Conservation (phyloP, 345 rosid genomes). For the Noccaea caerulescens region DNA sequence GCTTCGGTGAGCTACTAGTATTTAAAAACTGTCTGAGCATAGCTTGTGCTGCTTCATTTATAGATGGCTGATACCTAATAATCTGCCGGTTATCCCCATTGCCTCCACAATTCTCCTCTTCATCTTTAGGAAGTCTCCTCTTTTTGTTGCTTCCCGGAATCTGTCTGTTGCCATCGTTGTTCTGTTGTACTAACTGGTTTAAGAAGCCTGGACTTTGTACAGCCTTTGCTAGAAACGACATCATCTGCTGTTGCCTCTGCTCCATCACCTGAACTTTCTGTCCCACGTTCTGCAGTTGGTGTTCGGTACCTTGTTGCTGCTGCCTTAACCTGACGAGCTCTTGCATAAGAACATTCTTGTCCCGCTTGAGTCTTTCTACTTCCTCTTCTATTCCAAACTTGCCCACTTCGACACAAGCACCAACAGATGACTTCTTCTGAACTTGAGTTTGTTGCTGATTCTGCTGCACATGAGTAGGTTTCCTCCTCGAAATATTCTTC, state of each 20-base stretch:
- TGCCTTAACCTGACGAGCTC: conserved; percentile 91
- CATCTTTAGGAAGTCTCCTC: conserved; percentile 73
- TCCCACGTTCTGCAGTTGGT: conserved; percentile 70
- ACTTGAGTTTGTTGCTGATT: conserved; percentile 55
- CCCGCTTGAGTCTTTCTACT: conserved; percentile 84
- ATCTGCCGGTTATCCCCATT: conserved; percentile 60
- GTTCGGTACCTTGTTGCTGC: conserved; percentile 79
- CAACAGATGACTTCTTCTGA: conserved; percentile 61
- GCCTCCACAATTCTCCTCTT: conserved; percentile 50
- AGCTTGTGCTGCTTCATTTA: conserved; percentile 70
- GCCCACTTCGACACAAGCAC: conserved; percentile 87
- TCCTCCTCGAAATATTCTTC: conserved; percentile 65
- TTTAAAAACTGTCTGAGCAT: conserved; percentile 70
- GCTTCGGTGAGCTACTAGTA: conserved; percentile 52
- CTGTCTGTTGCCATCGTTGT: conserved; percentile 62
- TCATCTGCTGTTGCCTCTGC: conserved; percentile 92
- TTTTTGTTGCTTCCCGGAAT: conserved; percentile 72
- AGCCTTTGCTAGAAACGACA: conserved; percentile 89
- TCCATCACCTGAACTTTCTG: conserved; percentile 91
- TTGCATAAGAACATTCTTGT: conserved; percentile 91
- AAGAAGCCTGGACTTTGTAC: conserved; percentile 82
- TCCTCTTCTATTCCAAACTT: conserved; percentile 84
- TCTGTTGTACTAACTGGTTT: conserved; percentile 74
- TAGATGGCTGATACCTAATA: conserved; percentile 68
- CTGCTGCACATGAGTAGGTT: conserved; percentile 67